A percentile compares a stretch with the other conserved stretches of the same genome.
phyloP scores from a whole-genome alignment of 2,329 filamentous ascomycete species.

The Blastomyces parvus region DNA sequence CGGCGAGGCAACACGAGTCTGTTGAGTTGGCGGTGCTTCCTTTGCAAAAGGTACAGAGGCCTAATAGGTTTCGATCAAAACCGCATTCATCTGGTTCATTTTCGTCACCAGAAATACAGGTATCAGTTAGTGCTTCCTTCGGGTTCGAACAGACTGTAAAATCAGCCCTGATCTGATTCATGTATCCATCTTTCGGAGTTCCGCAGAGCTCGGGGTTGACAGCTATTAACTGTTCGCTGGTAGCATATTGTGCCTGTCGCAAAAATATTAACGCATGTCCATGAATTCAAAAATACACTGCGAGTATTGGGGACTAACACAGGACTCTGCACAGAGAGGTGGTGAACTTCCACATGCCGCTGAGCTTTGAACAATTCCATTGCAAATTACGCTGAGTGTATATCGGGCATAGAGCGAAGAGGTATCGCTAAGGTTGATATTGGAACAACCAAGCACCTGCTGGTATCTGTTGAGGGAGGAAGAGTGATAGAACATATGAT shows the following conservation, averaged over 20 bases:
- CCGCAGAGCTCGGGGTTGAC: conserved; percentile 65
- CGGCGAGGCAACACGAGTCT: conserved; percentile 85
- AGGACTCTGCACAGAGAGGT: conserved; percentile 82
- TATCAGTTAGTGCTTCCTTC: conserved; percentile 62
- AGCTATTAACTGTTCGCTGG: conserved; percentile 77
- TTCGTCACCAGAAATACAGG: conserved; percentile 62
- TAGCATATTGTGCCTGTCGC: conserved; percentile 63
- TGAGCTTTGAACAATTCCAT: conserved; percentile 86
- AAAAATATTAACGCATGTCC: conserved; percentile 16
- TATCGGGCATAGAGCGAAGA: conserved; percentile 83
- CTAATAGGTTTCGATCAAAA: conserved; percentile 59
- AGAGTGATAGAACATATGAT: conserved; percentile 7
- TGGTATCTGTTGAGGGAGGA: conserved; percentile 59
- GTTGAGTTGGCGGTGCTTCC: conserved; percentile 80
- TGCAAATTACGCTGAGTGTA: conserved; percentile 86
- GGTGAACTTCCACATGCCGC: conserved; percentile 52
- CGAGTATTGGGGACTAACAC: conserved; percentile 47
- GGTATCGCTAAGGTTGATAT: conserved; percentile 67
- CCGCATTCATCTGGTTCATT: conserved; percentile 88
- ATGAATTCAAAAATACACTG: not conserved
- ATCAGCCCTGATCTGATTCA: conserved; percentile 75
- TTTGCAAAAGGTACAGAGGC: conserved; percentile 79
- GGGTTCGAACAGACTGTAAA: conserved; percentile 84
- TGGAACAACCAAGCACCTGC: conserved; percentile 67
- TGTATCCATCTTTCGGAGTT: conserved; percentile 54